Evolutionary conservation across 371 early-diverging fungal genomes (phyloP).

Genomic region (Blakeslea trispora): DNA sequence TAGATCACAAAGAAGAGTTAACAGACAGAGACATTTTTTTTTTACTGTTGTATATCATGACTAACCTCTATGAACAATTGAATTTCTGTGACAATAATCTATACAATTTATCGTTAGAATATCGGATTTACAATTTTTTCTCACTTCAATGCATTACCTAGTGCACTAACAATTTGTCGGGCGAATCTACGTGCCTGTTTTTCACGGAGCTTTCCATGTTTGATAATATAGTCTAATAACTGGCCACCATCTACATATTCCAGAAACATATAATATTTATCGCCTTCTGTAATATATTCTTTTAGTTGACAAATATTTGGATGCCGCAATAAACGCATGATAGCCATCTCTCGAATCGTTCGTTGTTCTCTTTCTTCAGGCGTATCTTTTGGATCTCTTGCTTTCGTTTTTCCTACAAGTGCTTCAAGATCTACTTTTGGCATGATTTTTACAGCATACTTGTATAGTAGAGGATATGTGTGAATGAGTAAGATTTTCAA

Average conservation of each 20-base stretch:
- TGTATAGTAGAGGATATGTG: neutral
- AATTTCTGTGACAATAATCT: constrained; percentile 83
- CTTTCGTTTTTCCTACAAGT: constrained; percentile 8
- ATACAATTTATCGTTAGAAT: neutral
- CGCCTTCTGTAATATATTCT: constrained; percentile 73
- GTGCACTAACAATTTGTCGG: constrained; percentile 82
- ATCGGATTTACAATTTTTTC: too few species aligned
- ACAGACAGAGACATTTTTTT: too few species aligned
- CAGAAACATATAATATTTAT: constrained; percentile 87
- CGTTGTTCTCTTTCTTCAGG: constrained; percentile 66
- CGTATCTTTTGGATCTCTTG: constrained; percentile 50
- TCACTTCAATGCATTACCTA: constrained; percentile 33
- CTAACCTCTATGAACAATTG: constrained; percentile 68
- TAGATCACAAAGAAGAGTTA: constrained; percentile 17
- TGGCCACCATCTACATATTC: constrained; percentile 81
- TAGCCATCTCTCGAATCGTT: constrained; percentile 78
- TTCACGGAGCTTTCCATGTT: constrained; percentile 68
- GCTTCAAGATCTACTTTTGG: constrained; percentile 39
- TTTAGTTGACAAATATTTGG: constrained; percentile 71
- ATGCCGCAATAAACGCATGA: constrained; percentile 81
- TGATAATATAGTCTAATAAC: constrained; percentile 78
- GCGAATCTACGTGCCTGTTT: constrained; percentile 73
- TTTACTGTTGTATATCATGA: too few species aligned
- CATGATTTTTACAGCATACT: constrained; percentile 58
- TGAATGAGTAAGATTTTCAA: neutral